Evolutionary conservation across 1,284 basidiomycete species (phyloP).

Genomic region (Coniferiporia weirii): DNA sequence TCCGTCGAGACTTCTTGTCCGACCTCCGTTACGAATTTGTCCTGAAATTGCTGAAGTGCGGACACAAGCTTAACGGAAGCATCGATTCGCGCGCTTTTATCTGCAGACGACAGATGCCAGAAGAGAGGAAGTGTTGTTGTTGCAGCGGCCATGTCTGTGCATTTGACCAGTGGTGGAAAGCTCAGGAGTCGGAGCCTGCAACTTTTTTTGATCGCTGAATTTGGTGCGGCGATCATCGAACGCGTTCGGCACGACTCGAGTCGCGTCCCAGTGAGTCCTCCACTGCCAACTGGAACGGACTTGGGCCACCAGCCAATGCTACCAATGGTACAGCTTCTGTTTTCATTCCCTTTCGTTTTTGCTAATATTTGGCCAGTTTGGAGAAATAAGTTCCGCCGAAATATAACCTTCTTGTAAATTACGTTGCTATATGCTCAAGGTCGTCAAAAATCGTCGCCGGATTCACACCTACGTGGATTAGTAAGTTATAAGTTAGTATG

Average conservation of each 20-base stretch:
- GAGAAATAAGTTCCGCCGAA: no score
- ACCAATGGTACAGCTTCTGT: no score
- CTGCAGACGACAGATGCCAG: slow-evolving; percentile 88
- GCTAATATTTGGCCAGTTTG: no score
- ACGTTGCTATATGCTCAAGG: no score
- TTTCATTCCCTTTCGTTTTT: no score
- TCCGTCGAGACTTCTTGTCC: slow-evolving; percentile 30
- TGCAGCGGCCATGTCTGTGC: slow-evolving; percentile 38
- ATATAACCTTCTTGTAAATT: no score
- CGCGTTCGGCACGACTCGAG: not conserved
- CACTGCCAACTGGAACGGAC: no score
- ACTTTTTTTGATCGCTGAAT: not conserved
- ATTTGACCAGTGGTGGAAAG: not conserved
- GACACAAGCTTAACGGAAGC: slow-evolving; percentile 83
- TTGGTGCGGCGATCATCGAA: not conserved
- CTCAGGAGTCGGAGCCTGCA: not conserved
- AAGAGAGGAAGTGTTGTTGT: slow-evolving; percentile 85
- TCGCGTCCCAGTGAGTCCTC: no score
- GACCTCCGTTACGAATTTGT: slow-evolving; percentile 41
- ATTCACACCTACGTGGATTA: no score
- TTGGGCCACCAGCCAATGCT: no score
- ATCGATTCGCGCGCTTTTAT: slow-evolving; percentile 74
- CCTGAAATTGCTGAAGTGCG: slow-evolving; percentile 80
- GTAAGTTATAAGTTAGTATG: no score
- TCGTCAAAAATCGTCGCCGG: no score